Base-by-base conservation (phyloP, 2,329 filamentous ascomycete genomes). In the Diaporthe vaccinii region DNA sequence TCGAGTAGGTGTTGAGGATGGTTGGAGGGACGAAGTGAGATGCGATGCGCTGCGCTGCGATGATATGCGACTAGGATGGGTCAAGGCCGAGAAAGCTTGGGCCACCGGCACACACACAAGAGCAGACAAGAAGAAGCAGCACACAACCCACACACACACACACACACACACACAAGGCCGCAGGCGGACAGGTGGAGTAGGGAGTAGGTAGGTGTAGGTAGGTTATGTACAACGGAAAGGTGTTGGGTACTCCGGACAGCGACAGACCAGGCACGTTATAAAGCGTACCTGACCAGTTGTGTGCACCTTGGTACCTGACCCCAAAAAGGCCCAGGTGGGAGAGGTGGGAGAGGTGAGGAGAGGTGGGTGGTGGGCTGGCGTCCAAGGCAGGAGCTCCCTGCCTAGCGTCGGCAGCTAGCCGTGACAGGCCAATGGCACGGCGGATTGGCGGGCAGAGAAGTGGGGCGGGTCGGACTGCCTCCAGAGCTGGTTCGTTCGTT, bases 341-440 rank as follows among this genome's bases (percentile, higher is more conserved):
- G 9, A 28, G n/a, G 14, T 8, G 58, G 36, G 39, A 41, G 41
- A 44, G 41, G 41, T 44, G 17, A 39, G 36, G 39, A 41, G 41
- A 44, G 41, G 41, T 44, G 17, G 44, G 44, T 68, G 44, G 62
- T 53, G 62, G 62, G 62, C 31, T 36, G 44, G 44, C 12, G 39
- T 4, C 17, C 39, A 36, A 10, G 46, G 28, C 39, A 49, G 7
- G 46, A 39, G 41, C 25, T 55, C 73, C 73, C 67, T 72, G 73
- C 67, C 20, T 74, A 74, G 73, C 65, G 57, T 72, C 65, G 65
- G 73, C 44, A 74, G 73, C 73, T 74, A 62, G 46, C 59, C 51
- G n/a, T 44, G 59, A 46, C 71, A 39, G 58, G 34, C 71, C 71
- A 73, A 73, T 73, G 49, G 28, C 0, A 31, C 9, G 20, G 2